Conservation (phyloP, 2,329 filamentous ascomycete species). For the Domatiomyces catenatus region DNA sequence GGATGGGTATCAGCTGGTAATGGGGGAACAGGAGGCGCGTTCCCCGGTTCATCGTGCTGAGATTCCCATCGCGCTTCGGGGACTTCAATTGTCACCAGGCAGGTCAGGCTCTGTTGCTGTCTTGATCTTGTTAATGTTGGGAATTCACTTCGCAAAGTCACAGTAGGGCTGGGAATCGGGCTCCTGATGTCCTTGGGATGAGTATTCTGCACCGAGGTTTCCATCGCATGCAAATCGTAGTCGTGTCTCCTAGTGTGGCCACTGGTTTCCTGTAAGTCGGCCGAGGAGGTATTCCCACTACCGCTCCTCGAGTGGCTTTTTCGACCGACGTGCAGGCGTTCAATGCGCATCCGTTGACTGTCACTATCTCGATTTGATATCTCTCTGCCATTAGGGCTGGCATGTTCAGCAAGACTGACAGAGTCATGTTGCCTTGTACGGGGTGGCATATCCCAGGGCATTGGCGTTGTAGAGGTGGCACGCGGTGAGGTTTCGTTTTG, state of each 20-base stretch:
- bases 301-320: slow-evolving; percentile 55
- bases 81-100: slow-evolving; percentile 84
- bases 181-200: slow-evolving; percentile 55
- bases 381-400: slow-evolving; percentile 14
- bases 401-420: slow-evolving; percentile 8
- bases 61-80: slow-evolving; percentile 82
- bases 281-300: slow-evolving; percentile 59
- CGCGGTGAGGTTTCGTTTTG: slow-evolving; percentile 43
- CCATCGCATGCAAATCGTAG: slow-evolving; percentile 93
- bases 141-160: slow-evolving; percentile 94
- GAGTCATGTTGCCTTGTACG: slow-evolving; percentile 20
- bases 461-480: slow-evolving; percentile 41
- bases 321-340: slow-evolving; percentile 18
- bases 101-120: slow-evolving; percentile 89
- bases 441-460: slow-evolving; percentile 40
- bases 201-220: slow-evolving; percentile 63
- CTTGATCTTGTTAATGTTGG: slow-evolving; percentile 82
- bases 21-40: slow-evolving; percentile 35
- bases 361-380: slow-evolving; percentile 27
- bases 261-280: slow-evolving; percentile 51
- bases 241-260: slow-evolving; percentile 62
- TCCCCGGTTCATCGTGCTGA: slow-evolving; percentile 60
- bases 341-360: slow-evolving; percentile 30
- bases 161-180: slow-evolving; percentile 74
- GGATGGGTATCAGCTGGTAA: slow-evolving; percentile 30